These are phyloP conservation scores for Apiospora phragmitis DNA, from an alignment of 2,329 filamentous ascomycete species.

Conservation along the genomic window DNA sequence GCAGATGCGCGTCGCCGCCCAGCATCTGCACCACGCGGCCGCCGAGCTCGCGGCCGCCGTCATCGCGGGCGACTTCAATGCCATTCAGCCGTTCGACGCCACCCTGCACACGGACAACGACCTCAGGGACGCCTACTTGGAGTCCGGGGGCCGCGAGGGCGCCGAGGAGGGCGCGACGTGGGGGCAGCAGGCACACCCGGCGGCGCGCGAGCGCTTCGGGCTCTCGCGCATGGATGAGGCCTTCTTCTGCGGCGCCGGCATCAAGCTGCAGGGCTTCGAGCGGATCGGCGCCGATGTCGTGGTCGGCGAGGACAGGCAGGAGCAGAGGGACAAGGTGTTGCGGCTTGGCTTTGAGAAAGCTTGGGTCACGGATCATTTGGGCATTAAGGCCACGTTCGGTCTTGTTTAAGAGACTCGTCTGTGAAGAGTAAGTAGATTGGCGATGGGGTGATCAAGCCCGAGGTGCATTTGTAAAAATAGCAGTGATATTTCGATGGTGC, in stretches of 20 bases:
- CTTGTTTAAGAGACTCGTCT: background rate
- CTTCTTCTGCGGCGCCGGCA: constrained; percentile 37
- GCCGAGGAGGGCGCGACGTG: constrained; percentile 50
- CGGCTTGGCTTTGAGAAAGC: constrained; percentile 35
- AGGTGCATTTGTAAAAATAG: background rate
- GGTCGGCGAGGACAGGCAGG: constrained; percentile 34
- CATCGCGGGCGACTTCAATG: constrained; percentile 56
- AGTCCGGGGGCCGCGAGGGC: constrained; percentile 47
- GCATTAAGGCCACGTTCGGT: constrained; percentile 36
- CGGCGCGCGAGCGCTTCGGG: constrained; percentile 41
- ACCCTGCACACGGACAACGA: constrained; percentile 45
- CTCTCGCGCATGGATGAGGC: constrained; percentile 55
- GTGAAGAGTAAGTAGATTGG: background rate
- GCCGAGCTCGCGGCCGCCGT: constrained; percentile 39
- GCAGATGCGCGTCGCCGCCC: constrained; percentile 23
- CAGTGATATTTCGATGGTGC: background rate
- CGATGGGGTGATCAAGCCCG: too few relatives aligned
- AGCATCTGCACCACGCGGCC: constrained; percentile 20
- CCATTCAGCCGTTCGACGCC: constrained; percentile 52
- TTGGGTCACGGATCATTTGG: constrained; percentile 52
- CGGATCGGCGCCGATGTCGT: constrained; percentile 47
- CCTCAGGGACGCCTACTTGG: constrained; percentile 53
- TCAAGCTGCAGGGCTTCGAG: constrained; percentile 35
- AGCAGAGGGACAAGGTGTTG: constrained; percentile 19
- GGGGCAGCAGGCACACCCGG: constrained; percentile 50